Base-by-base conservation (phyloP, 2,329 filamentous ascomycete genomes). In the Diaporthe sp. region DNA sequence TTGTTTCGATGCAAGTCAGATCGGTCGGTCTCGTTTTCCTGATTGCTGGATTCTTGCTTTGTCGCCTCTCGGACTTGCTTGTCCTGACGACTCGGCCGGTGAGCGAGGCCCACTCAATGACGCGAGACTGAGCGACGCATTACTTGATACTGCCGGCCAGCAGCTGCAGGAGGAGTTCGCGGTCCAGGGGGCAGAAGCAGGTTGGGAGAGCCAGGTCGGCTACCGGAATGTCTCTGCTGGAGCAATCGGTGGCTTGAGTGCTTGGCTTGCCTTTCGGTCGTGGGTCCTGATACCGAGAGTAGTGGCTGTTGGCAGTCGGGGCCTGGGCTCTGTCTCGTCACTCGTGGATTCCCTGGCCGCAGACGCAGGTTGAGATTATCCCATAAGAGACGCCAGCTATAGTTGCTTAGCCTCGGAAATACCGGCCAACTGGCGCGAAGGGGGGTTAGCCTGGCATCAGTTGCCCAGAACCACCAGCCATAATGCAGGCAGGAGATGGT, bases 61-160 rank as follows among this genome's bases (percentile, higher is more conserved):
- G 17, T 22, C 52, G 52, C 33, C 28, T 28, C 35, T 70, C 52
- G 45, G 57, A 55, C 57, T 55, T 28, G 64, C 64, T 38, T 45
- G 45, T 55, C 35, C 70, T 64, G 70, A 33, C n/a, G 60, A 52
- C 45, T 64, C 25, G 47, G 30, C 33, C 30, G 70, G 69, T 54
- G 42, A 52, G 70, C 45, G 54, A 60, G 55, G 47, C 38, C 72
- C 74, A 76, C 72, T 28, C 47, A 52, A 76, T 76, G 74, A 74
- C 74, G 72, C 72, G 68, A 55, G 61, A 40, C 50, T 72, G 74
- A 76, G 57, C 28, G 35, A 57, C 50, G n/a, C 9, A 50, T 61
- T 71, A 61, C 66, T 71, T 35, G 66, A 42, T 50, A 17, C 68
- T 74, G 33, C 25, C 54, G 25, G 28, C 30, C 28, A 25, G 15